A percentile compares a stretch with the other conserved stretches of the same genome.
These are phyloP conservation scores for Torulaspora franciscae DNA, from an alignment of 805 yeast genomes.

Conservation along the genomic window DNA sequence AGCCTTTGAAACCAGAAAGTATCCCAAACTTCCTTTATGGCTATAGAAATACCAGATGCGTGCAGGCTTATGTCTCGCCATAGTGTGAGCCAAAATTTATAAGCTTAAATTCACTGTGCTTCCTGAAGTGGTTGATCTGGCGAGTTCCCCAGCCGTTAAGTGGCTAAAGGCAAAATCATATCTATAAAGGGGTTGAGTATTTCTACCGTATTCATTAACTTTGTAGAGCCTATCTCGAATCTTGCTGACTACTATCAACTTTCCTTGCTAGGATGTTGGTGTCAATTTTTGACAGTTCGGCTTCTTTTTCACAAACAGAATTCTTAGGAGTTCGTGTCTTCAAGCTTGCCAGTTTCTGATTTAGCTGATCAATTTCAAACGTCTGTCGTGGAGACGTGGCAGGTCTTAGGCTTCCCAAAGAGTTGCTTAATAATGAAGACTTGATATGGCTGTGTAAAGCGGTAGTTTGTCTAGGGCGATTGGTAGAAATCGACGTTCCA, in stretches of 20 bases:
- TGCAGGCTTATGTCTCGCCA: too few species aligned
- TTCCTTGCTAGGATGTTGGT: slow-evolving; percentile 4
- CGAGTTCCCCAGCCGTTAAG: too few species aligned
- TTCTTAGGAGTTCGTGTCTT: slow-evolving; percentile 14
- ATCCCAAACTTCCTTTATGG: too few species aligned
- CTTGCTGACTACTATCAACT: not conserved
- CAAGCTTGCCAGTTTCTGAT: slow-evolving; percentile 32
- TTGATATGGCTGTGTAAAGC: slow-evolving; percentile 5
- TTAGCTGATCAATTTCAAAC: slow-evolving; percentile 30
- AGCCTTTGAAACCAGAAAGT: not conserved
- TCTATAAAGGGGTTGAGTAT: not conserved
- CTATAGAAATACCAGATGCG: too few species aligned
- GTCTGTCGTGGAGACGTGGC: slow-evolving; percentile 12
- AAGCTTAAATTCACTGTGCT: not conserved
- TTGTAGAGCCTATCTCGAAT: not conserved
- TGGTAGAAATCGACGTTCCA: slow-evolving; percentile 15
- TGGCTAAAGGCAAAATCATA: too few species aligned
- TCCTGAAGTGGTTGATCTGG: not conserved
- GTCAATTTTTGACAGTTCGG: slow-evolving; percentile 1
- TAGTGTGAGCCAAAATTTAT: not conserved
- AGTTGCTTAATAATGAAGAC: slow-evolving; percentile 12
- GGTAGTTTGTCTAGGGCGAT: slow-evolving; percentile 13
- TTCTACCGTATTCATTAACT: not conserved
- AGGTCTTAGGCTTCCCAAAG: slow-evolving; percentile 6
- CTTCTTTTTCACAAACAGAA: slow-evolving; percentile 3